These are phyloP conservation scores for Lactarius indigo DNA, from an alignment of 768 basidiomycete species.

Conservation along the genomic window DNA sequence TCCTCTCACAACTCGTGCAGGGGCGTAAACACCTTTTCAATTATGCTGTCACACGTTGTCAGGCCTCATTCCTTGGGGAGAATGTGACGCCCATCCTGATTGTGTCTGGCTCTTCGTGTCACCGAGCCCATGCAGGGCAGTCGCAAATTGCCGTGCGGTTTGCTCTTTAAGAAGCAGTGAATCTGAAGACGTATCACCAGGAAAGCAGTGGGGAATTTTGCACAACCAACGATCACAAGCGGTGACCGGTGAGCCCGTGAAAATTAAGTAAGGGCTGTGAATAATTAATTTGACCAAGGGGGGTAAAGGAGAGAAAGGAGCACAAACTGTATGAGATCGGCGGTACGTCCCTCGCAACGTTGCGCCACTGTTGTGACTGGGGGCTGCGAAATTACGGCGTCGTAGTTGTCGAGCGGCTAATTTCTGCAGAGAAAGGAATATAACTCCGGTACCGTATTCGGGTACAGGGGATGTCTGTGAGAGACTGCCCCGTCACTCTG, in stretches of 20 bases:
- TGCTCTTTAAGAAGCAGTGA: background rate
- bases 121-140: background rate
- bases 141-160: background rate
- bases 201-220: background rate
- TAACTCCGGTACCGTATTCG: background rate
- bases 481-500: background rate
- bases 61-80: constrained; percentile 4
- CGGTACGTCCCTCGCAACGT: background rate
- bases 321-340: background rate
- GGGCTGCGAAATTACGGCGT: background rate
- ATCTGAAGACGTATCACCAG: background rate
- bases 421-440: constrained; percentile 2
- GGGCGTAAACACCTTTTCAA: background rate
- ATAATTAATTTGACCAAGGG: constrained; percentile 4
- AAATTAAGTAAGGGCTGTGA: background rate
- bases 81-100: background rate
- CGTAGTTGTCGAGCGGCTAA: constrained; percentile 8
- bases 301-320: background rate
- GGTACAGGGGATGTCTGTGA: background rate
- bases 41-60: background rate
- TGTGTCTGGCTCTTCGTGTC: background rate
- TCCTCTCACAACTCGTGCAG: background rate
- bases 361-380: constrained; percentile 4
- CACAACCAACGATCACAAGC: background rate
- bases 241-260: background rate